Evolutionary conservation across 305 asterid genomes (phyloP).

Genomic region (Nicotiana rustica): DNA sequence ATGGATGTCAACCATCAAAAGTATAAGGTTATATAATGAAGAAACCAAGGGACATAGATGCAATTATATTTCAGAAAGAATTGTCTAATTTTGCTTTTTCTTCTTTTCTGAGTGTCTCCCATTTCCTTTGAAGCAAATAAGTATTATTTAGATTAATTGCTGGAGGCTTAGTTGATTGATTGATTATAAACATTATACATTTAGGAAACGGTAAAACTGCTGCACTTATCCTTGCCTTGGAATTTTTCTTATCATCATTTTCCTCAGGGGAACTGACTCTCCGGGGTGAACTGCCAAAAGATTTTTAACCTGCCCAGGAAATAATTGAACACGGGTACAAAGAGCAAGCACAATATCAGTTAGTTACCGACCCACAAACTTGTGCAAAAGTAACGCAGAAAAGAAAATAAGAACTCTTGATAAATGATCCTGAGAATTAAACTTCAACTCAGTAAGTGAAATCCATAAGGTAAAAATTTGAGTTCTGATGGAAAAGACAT

Average conservation of each 20-base stretch:
- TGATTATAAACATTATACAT: slow-evolving; percentile 6
- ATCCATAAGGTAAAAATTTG: slow-evolving; percentile 23
- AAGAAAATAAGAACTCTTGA: background rate
- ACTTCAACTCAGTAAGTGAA: slow-evolving; percentile 23
- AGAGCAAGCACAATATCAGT: slow-evolving; percentile 22
- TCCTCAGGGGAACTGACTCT: slow-evolving; percentile 86
- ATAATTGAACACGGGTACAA: slow-evolving; percentile 6
- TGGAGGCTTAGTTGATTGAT: slow-evolving; percentile 9
- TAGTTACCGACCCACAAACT: slow-evolving; percentile 1
- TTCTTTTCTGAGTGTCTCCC: slow-evolving; percentile 1
- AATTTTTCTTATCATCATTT: slow-evolving; percentile 89
- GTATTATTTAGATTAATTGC: background rate
- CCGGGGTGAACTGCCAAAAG: slow-evolving; percentile 90
- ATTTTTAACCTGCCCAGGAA: slow-evolving; percentile 78
- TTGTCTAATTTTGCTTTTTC: background rate
- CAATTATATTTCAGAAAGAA: background rate
- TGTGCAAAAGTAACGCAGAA: slow-evolving; percentile 1
- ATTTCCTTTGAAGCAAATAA: background rate
- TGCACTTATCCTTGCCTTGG: slow-evolving; percentile 68
- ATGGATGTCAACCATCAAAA: background rate
- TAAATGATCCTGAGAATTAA: background rate
- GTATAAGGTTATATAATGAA: background rate
- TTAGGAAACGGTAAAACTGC: slow-evolving; percentile 15
- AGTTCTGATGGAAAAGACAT: slow-evolving; percentile 32
- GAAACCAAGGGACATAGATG: background rate